A percentile compares a stretch with the other conserved stretches of the same genome.
phyloP scores from a whole-genome alignment of 371 early-diverging fungal genomes.

The Dinochytrium kinnereticum region DNA sequence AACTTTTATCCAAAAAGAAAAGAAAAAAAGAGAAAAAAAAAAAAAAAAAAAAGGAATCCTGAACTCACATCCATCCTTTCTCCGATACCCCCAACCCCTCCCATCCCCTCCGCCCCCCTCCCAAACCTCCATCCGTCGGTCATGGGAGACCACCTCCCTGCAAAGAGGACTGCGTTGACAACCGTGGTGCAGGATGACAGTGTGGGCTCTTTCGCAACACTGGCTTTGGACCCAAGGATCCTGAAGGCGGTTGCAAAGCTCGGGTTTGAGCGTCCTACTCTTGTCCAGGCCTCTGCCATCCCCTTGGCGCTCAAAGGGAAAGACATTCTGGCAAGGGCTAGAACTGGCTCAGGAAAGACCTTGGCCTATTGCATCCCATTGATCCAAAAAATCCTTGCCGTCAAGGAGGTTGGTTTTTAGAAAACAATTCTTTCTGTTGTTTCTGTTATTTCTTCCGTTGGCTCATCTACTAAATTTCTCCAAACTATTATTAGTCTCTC shows the following conservation, averaged over 20 bases:
- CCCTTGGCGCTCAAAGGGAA: slow-evolving; percentile 95
- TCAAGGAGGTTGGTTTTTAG: slow-evolving; percentile 52
- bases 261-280: slow-evolving; percentile 84
- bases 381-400: slow-evolving; percentile 82
- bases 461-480: not conserved
- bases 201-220: slow-evolving; percentile 24
- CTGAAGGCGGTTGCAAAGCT: slow-evolving; percentile 83
- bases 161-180: not conserved
- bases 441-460: not conserved
- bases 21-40: too few relatives aligned
- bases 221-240: slow-evolving; percentile 86
- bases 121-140: too few relatives aligned
- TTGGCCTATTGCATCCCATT: slow-evolving; percentile 96
- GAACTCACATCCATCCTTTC: too few relatives aligned
- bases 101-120: too few relatives aligned
- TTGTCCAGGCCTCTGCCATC: slow-evolving; percentile 92
- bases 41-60: too few relatives aligned
- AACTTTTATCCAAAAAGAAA: too few relatives aligned
- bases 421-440: not conserved
- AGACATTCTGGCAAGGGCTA: slow-evolving; percentile 94
- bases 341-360: slow-evolving; percentile 99
- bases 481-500: not conserved
- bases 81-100: too few relatives aligned
- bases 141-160: not conserved
- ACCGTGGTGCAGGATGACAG: not conserved